Evolutionary conservation across 2,329 filamentous ascomycete genomes (phyloP), one percentile per base, ranked within the genome.

Genomic region (Stachybotrys chlorohalonatus): DNA sequence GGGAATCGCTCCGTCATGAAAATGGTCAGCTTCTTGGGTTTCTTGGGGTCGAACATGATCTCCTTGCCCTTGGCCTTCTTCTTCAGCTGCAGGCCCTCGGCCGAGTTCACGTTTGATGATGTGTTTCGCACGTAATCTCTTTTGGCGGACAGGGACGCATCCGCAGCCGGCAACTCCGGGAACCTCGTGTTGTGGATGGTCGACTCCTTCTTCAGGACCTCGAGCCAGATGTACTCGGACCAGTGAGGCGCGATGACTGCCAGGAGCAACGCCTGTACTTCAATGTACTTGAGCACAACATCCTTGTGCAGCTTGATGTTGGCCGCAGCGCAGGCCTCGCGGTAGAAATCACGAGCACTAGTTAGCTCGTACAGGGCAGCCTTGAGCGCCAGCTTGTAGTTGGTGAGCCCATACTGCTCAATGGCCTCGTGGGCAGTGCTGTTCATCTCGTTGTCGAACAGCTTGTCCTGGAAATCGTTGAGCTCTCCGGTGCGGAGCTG

Each of bases 371-470:
- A 97, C 67, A 95, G 86, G 24, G 84, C 87, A 13, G 86, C 83
- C 75, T 94, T 93, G 58, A 95, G 77, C n/a, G 90, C 90, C 59
- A 90, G 80, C 75, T 75, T 75, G 79, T 89, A 95, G 70, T 89
- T 83, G 24, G 88, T 92, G 51, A 82, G 79, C 59, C 84, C 78
- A 75, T 96, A 97, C 68, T 94, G 85, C 64, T 85, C 78, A 64
- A 82, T 83, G 13, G 91, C 84, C 72, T 96, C 89, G 51, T 81
- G 79, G n/a, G 92, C 87, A 9, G 95, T 76, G 6, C 80, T 77
- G 68, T 95, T 94, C 76, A 99, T 82, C 73, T 99, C 93, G 68
- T 99, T 97, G 66, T 90, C 83, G 68, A 99, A 97, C 50, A 97
- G 78, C 55, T 85, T 82, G 68, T 99, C 94, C 72, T 90, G 90